Conservation (phyloP, 306 rosid genomes). For the Quillaja saponaria region DNA sequence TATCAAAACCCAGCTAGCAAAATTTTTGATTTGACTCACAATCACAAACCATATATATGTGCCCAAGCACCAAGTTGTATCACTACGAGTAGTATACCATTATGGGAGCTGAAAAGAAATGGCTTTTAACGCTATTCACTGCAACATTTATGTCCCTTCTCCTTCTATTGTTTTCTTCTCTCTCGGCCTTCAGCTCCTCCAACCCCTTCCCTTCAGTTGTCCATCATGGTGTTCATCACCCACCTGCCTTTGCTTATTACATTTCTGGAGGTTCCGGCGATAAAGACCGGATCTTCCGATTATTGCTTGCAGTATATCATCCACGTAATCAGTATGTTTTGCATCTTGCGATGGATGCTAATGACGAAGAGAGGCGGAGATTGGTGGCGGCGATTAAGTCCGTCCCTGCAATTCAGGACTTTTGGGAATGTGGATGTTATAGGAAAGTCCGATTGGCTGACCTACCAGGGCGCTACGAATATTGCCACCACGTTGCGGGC, state of each 20-base stretch:
- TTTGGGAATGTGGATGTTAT: slow-evolving; percentile 86
- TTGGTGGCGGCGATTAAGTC: slow-evolving; percentile 43
- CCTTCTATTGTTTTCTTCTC: slow-evolving; percentile 60
- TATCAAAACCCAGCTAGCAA: slow-evolving; percentile 29
- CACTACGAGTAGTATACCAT: not conserved
- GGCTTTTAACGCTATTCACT: slow-evolving; percentile 75
- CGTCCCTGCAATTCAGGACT: slow-evolving; percentile 73
- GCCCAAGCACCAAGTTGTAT: slow-evolving; percentile 30
- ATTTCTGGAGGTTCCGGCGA: slow-evolving; percentile 71
- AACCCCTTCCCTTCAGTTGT: slow-evolving; percentile 65
- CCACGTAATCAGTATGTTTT: slow-evolving; percentile 82
- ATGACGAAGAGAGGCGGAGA: slow-evolving; percentile 59
- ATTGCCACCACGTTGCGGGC: slow-evolving; percentile 72
- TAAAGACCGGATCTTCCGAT: slow-evolving; percentile 75
- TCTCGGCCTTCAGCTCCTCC: slow-evolving; percentile 67
- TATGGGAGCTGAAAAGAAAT: slow-evolving; percentile 93
- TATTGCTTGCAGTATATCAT: slow-evolving; percentile 82
- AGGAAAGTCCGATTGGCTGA: slow-evolving; percentile 79
- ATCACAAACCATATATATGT: too few relatives aligned
- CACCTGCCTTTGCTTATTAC: slow-evolving; percentile 89
- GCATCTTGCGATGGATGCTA: slow-evolving; percentile 72
- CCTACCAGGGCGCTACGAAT: slow-evolving; percentile 75
- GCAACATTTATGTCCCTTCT: slow-evolving; percentile 62
- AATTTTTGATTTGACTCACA: slow-evolving; percentile 30
- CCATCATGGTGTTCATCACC: slow-evolving; percentile 66